Evolutionary conservation across 257 asterid genomes (phyloP), one percentile per base, ranked within the genome.

Genomic region (Voacanga thouarsii): DNA sequence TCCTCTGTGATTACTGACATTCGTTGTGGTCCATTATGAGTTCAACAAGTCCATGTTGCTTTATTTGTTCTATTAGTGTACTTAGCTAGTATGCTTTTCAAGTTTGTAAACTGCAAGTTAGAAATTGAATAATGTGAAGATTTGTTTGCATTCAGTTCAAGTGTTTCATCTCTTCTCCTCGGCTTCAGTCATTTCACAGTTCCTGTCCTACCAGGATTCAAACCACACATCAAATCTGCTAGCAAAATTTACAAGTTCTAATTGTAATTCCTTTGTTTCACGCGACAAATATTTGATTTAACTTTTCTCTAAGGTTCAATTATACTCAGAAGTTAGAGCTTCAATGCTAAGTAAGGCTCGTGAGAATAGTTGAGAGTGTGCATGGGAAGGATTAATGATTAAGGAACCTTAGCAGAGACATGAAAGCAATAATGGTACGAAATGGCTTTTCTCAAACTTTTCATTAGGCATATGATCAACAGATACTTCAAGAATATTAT

Each of bases 81-180:
- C 24, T 44, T 71, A 63, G 30, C 26, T 21, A 41, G 76, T 74
- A 33, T 60, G 7, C 43, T 64, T 67, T 55, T 24, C 53, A 65
- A 45, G 55, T 55, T 56, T 78, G 81, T 81, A 80, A 67, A 76
- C 77, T 80, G 50, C 71, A 80, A 74, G 71, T 82, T 78, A 74
- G n/a, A 23, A 49, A 50, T 61, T 74, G 82, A 77, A 81, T 85
- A 83, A 81, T 77, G 84, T 81, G 78, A 81, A 81, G 83, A 78
- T 73, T 71, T 59, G 56, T 74, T 86, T 55, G 21, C 53, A 7
- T 82, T 24, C 21, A 37, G 2, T 49, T 74, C 69, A 68, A 53
- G 24, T 28, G 4, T 50, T 79, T 69, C 23, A 16, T 43, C 19
- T 61, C 30, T 74, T 61, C 26, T 63, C n/a, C 24, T 72, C 63